A percentile compares a stretch with the other conserved stretches of the same genome.
These are phyloP conservation scores for Aspergillus coremiiformis DNA, from an alignment of 495 filamentous ascomycete genomes.

Conservation along the genomic window DNA sequence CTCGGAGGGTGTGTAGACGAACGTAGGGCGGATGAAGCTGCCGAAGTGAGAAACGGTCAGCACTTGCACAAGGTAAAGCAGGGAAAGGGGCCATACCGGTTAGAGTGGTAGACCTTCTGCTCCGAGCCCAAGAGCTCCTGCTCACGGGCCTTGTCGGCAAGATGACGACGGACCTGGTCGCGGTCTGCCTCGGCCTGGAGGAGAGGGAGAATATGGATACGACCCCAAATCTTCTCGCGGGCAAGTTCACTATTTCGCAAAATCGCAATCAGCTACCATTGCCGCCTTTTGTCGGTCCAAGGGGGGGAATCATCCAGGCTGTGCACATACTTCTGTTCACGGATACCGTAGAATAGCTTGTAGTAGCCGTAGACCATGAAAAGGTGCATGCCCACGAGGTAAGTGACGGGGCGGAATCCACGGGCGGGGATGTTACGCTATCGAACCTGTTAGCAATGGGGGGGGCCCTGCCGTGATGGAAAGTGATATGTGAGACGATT, in stretches of 20 bases:
- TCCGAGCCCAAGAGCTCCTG: slow-evolving; percentile 79
- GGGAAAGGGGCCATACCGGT: slow-evolving; percentile 54
- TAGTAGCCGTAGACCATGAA: slow-evolving; percentile 89
- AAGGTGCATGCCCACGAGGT: slow-evolving; percentile 63
- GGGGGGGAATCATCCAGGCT: background rate
- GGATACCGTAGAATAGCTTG: slow-evolving; percentile 65
- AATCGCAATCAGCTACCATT: slow-evolving; percentile 2
- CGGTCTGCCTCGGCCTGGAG: slow-evolving; percentile 95
- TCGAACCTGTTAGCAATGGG: slow-evolving; percentile 7
- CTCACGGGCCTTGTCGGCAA: slow-evolving; percentile 82
- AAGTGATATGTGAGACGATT: background rate
- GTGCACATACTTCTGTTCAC: slow-evolving; percentile 74
- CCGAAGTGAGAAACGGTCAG: slow-evolving; percentile 1
- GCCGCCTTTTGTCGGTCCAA: background rate
- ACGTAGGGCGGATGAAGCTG: slow-evolving; percentile 44
- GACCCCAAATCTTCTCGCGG: slow-evolving; percentile 95
- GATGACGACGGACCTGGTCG: slow-evolving; percentile 77
- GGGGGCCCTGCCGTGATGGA: background rate
- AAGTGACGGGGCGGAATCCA: slow-evolving; percentile 74
- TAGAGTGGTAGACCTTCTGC: slow-evolving; percentile 75
- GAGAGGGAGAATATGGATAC: slow-evolving; percentile 84
- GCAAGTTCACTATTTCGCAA: slow-evolving; percentile 65
- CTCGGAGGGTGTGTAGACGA: slow-evolving; percentile 37
- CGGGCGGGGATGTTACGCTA: slow-evolving; percentile 88
- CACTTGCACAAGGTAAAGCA: background rate